Base-by-base conservation (phyloP, 805 yeast species). In the Lachancea meyersii region DNA sequence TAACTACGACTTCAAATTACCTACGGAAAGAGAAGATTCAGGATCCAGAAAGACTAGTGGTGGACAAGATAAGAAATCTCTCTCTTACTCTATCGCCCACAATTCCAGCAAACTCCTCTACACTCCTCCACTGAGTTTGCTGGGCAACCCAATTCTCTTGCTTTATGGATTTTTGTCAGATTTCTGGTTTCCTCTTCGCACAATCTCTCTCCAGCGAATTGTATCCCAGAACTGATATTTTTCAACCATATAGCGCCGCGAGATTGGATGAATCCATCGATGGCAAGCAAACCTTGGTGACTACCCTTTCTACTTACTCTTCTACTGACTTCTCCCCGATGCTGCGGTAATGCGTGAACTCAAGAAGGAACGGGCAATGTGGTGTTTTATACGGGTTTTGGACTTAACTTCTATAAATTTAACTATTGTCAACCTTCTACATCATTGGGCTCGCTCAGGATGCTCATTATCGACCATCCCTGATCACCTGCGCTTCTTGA, bases 311-410 rank as follows among this genome's bases (percentile, higher is more conserved):
- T 19, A 14, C 18, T 22, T 17, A 4, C 7, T 4, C 28, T 22
- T 22, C 21, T 34, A 27, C 34, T 20, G 6, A 28, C 35, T 32
- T 18, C 35, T 18, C 14, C 5, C 19, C 11, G 11, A 40, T 22
- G 43, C 43, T 40, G 43, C 35, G 41, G 43, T 34, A 28, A 13
- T 33, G 43, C 38, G 43, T 40, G 39, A 40, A 34, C 43, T 33
- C 32, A 21, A 38, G 7, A 37, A 31, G 41, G 30, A 33, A 40
- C 34, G 38, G 43, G 35, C 34, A 34, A 34, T 32, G 36, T 20
- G 33, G 27, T 40, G 37, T 38, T 38, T 38, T n/a, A 26, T 34
- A 28, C 27, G 38, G 43, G 43, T 40, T 40, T 40, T 32, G 38
- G 38, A 34, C 43, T 40, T 34, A 34, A 40, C 34, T 28, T 28